Percentiles rank a stretch among this genome's conserved stretches.
These are phyloP conservation scores for Suhomyces bribrorum DNA, from an alignment of 1,139 yeast species.

Conservation along the genomic window DNA sequence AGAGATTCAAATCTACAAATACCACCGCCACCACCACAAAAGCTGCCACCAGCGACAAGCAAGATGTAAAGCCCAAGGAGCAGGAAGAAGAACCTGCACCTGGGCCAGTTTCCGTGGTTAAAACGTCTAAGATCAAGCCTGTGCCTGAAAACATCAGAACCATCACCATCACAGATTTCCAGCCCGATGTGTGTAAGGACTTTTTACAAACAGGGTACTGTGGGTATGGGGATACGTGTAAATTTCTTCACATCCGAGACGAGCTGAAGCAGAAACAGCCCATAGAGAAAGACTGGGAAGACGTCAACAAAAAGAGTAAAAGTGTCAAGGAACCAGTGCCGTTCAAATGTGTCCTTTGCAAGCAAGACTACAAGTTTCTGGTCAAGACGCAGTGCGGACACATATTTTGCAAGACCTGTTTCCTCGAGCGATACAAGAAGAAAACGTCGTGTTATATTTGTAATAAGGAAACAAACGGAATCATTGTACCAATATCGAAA, in stretches of 20 bases:
- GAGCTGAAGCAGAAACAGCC: constrained; percentile 79
- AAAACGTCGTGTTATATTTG: constrained; percentile 56
- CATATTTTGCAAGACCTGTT: constrained; percentile 66
- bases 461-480: constrained; percentile 57
- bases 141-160: constrained; percentile 58
- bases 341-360: constrained; percentile 66
- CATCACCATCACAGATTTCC: constrained; percentile 85
- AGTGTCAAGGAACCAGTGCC: constrained; percentile 39
- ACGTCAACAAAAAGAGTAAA: constrained; percentile 15
- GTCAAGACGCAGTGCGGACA: constrained; percentile 68
- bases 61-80: not conserved
- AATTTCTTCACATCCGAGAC: constrained; percentile 86
- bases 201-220: constrained; percentile 90
- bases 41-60: constrained; percentile 2
- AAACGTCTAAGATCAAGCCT: constrained; percentile 14
- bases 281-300: constrained; percentile 73
- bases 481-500: constrained; percentile 34
- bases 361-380: constrained; percentile 55
- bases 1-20: constrained; percentile 4
- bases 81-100: not conserved
- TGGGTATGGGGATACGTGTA: constrained; percentile 98
- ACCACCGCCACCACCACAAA: constrained; percentile 1
- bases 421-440: constrained; percentile 49
- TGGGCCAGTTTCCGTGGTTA: too few species aligned
- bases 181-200: constrained; percentile 94